phyloP scores from a whole-genome alignment of 1,284 basidiomycete genomes.

The Tausonia pullulans region DNA sequence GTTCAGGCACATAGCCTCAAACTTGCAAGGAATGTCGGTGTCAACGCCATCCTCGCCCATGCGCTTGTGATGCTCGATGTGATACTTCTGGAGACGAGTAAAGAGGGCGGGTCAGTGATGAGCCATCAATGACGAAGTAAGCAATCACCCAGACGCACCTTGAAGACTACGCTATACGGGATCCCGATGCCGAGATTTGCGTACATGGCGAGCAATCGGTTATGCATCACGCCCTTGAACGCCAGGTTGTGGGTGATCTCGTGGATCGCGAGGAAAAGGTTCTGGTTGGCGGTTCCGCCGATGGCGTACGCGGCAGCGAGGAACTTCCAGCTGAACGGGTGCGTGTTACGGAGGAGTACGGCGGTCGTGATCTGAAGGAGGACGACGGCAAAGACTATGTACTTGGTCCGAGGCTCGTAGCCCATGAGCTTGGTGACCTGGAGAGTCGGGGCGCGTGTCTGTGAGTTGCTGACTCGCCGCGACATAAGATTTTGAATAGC shows the following conservation, averaged over 20 bases:
- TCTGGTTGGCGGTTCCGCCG: constrained; percentile 93
- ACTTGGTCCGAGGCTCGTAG: constrained; percentile 80
- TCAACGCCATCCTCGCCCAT: constrained; percentile 94
- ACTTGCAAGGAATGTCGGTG: constrained; percentile 76
- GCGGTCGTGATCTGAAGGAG: constrained; percentile 60
- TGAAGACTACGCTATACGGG: constrained; percentile 93
- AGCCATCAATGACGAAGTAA: not conserved
- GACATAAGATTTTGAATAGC: not conserved
- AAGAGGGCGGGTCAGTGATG: not conserved
- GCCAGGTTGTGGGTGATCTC: constrained; percentile 98
- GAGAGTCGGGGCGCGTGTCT: not conserved
- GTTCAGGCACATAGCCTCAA: constrained; percentile 77
- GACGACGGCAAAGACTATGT: constrained; percentile 68
- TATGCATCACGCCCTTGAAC: constrained; percentile 69
- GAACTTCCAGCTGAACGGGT: constrained; percentile 60
- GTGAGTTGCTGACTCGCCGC: no score
- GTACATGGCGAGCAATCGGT: constrained; percentile 78
- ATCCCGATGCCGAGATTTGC: constrained; percentile 88
- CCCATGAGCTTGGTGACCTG: constrained; percentile 89
- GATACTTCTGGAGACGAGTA: constrained; percentile 53
- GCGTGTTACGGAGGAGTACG: constrained; percentile 51
- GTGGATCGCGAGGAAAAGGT: constrained; percentile 93
- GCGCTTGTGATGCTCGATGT: constrained; percentile 89
- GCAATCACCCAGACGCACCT: constrained; percentile 42
- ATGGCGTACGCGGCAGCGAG: constrained; percentile 69